Base-by-base conservation (phyloP, 2,329 filamentous ascomycete genomes). In the Triangularia verruculosa region DNA sequence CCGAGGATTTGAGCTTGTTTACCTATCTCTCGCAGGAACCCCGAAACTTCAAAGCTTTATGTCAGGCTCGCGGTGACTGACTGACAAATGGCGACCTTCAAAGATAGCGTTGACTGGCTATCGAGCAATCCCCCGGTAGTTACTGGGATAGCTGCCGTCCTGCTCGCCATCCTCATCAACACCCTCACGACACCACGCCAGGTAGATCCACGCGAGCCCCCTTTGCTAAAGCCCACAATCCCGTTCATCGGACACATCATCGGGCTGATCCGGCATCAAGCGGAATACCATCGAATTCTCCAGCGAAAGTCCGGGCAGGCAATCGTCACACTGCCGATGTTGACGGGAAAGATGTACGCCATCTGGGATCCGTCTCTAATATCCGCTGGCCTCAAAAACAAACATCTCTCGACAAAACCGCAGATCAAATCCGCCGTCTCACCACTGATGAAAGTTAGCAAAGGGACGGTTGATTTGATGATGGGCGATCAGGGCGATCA, bases 171-270 rank as follows among this genome's bases (percentile, higher is more conserved):
- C 15, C 32, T 67, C 7, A 9, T 64, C 27, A 53, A 61, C 28
- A 7, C 39, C 6, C 55, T 66, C n/a, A 32, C 53, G 2, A 53
- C 22, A 3, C 59, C 62, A 2, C 15, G 55, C 17, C 17, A 12
- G n/a, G n/a, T 65, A 15, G 65, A 69, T 51, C 61, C 65, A 2
- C 64, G 64, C 13, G 67, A 69, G 51, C 67, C 65, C 1, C 67
- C 67, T 4, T 30, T 67, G 1, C 13, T 69, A 2, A 63, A 64
- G 15, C 58, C 67, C 12, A 22, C 32, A 1, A 53, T 69, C 25
- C 67, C 67, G 6, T 30, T 69, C 3, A 56, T 69, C 56, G 67
- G 67, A 0, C 67, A 69, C 61, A 66, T 66, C 56, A 59, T 68
- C 47, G 56, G 60, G 43, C n/a, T 69, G 12, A 57, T 69, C 5